Percentiles rank a stretch among this genome's conserved stretches.
These are phyloP conservation scores for Ajuga chamaepitys DNA, from an alignment of 257 asterid genomes.

Conservation along the genomic window DNA sequence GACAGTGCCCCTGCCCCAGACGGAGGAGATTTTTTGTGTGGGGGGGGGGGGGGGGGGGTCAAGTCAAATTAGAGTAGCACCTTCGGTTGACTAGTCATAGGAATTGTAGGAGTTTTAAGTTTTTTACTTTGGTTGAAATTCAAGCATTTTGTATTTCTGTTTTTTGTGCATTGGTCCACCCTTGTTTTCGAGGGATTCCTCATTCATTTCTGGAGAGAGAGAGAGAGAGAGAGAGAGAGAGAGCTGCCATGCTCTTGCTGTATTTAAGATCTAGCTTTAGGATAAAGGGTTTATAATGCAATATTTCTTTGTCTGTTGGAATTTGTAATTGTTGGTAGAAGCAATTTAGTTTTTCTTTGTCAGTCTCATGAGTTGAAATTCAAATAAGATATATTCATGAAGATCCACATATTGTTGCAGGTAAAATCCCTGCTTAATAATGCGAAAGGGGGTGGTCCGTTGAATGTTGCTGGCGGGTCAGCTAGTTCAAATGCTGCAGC, in stretches of 20 bases:
- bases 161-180: too few relatives aligned
- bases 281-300: not conserved
- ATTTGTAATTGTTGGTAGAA: constrained; percentile 5
- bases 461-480: constrained; percentile 57
- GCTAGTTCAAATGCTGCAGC: constrained; percentile 50
- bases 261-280: not conserved
- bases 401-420: constrained; percentile 33
- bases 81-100: too few relatives aligned
- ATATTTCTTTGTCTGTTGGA: not conserved
- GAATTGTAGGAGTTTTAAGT: too few relatives aligned
- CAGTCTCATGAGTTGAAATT: constrained; percentile 5
- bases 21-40: too few relatives aligned
- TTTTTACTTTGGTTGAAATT: too few relatives aligned
- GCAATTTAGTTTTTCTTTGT: not conserved
- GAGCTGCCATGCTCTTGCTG: not conserved
- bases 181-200: too few relatives aligned
- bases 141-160: too few relatives aligned
- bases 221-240: not conserved
- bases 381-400: constrained; percentile 5
- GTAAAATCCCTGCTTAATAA: constrained; percentile 79
- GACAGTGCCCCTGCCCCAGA: too few relatives aligned
- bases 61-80: too few relatives aligned
- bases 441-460: constrained; percentile 78
- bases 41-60: too few relatives aligned
- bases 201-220: too few relatives aligned